These are phyloP conservation scores for Infundibulicybe gibba DNA, from an alignment of 768 basidiomycete species.

Conservation along the genomic window DNA sequence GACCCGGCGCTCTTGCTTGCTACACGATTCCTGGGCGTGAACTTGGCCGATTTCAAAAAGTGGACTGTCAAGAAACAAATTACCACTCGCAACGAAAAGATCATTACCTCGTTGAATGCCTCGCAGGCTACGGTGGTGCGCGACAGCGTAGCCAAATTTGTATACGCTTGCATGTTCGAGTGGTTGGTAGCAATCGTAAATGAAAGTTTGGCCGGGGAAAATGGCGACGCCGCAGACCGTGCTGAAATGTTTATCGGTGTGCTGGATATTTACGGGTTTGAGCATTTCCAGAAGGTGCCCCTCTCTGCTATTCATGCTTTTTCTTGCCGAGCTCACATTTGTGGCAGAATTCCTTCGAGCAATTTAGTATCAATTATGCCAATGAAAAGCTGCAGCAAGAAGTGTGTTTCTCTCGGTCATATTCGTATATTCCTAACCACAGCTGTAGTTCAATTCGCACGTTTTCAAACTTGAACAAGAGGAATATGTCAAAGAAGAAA, in stretches of 20 bases:
- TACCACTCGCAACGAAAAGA: constrained; percentile 91
- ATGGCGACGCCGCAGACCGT: constrained; percentile 81
- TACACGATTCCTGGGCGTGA: constrained; percentile 88
- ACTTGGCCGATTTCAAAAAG: constrained; percentile 91
- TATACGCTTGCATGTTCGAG: constrained; percentile 98
- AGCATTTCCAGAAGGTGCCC: constrained; percentile 90
- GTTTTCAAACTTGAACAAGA: constrained; percentile 99
- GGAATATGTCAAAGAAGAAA: constrained; percentile 97
- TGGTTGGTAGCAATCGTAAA: constrained; percentile 98
- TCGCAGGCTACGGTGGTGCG: constrained; percentile 91
- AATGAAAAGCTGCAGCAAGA: constrained; percentile 98
- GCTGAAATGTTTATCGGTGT: constrained; percentile 99
- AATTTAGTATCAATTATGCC: constrained; percentile 99
- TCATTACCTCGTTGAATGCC: constrained; percentile 80
- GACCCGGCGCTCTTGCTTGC: constrained; percentile 79
- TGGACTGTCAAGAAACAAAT: constrained; percentile 99
- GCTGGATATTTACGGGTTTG: constrained; percentile 95
- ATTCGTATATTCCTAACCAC: constrained; percentile 7
- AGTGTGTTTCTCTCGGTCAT: constrained; percentile 37
- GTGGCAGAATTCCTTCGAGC: constrained; percentile 82
- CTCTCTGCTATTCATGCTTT: background rate
- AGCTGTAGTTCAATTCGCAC: constrained; percentile 89
- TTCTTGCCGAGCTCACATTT: background rate
- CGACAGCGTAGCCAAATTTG: constrained; percentile 97
- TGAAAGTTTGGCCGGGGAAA: constrained; percentile 94